phyloP scores from a whole-genome alignment of 345 rosid species.

The Ricinus communis region DNA sequence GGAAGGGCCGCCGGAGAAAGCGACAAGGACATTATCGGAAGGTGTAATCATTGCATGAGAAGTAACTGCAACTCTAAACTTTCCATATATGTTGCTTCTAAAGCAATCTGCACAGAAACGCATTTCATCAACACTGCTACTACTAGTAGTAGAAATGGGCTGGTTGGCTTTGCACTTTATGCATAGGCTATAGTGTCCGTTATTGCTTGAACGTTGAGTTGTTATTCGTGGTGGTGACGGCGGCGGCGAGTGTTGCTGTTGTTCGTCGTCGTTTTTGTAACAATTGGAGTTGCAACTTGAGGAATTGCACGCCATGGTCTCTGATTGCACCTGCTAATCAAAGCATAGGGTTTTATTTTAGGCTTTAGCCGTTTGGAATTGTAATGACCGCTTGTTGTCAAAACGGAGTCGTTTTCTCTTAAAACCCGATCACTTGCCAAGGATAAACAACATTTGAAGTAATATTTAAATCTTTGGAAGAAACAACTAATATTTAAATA shows the following conservation, averaged over 20 bases:
- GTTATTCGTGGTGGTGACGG: not conserved
- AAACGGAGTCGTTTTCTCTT: not conserved
- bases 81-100: conserved; percentile 67
- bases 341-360: too few relatives aligned
- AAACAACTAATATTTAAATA: too few relatives aligned
- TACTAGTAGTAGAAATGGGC: conserved; percentile 30
- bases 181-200: conserved; percentile 39
- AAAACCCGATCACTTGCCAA: too few relatives aligned
- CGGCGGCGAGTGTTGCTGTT: not conserved
- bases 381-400: not conserved
- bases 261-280: conserved; percentile 35
- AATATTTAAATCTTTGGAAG: too few relatives aligned
- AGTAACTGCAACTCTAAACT: conserved; percentile 80
- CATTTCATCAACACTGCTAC: conserved; percentile 45
- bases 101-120: conserved; percentile 75
- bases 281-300: conserved; percentile 62
- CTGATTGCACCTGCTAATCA: too few relatives aligned
- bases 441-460: too few relatives aligned
- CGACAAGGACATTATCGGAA: conserved; percentile 82
- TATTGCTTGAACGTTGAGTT: not conserved
- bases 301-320: conserved; percentile 67
- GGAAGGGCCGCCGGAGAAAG: conserved; percentile 90
- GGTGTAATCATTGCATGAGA: conserved; percentile 88
- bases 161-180: conserved; percentile 69
- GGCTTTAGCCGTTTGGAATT: not conserved